phyloP scores from a whole-genome alignment of 1,284 basidiomycete species.

The Cryptococcus amylolentus region DNA sequence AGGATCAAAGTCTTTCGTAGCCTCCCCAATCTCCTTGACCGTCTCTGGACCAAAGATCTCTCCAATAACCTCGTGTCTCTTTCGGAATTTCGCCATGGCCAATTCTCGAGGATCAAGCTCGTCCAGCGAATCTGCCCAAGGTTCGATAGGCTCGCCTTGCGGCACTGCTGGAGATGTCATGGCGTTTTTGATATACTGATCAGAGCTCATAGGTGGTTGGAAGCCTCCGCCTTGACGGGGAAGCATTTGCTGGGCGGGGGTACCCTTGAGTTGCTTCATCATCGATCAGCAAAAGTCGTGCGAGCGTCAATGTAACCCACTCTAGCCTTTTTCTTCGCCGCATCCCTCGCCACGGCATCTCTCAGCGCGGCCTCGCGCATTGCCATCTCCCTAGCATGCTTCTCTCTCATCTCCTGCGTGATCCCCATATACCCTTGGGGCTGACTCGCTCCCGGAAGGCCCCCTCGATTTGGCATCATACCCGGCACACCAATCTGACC shows the following conservation, averaged over 20 bases:
- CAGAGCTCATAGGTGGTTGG: conserved; percentile 15
- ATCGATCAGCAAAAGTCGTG: background rate
- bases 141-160: conserved; percentile 24
- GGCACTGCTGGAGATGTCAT: conserved; percentile 1
- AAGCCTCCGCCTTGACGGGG: conserved; percentile 9
- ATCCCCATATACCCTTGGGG: background rate
- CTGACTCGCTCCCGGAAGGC: background rate
- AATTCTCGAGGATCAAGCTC: conserved; percentile 44
- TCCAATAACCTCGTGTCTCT: conserved; percentile 40
- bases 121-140: conserved; percentile 44
- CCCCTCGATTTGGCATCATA: background rate
- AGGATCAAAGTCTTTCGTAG: background rate
- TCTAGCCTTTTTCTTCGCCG: conserved; percentile 15
- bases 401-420: background rate
- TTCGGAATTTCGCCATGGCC: conserved; percentile 42
- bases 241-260: conserved; percentile 7
- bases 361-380: background rate
- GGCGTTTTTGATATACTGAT: conserved; percentile 34
- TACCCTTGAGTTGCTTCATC: background rate
- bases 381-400: background rate
- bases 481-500: conserved; percentile 5
- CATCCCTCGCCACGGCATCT: conserved; percentile 5
- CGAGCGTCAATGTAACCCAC: background rate
- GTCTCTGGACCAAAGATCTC: conserved; percentile 44
- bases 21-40: conserved; percentile 30